Evolutionary conservation across 2,329 filamentous ascomycete genomes (phyloP).

Genomic region (Aureobasidium zeae): DNA sequence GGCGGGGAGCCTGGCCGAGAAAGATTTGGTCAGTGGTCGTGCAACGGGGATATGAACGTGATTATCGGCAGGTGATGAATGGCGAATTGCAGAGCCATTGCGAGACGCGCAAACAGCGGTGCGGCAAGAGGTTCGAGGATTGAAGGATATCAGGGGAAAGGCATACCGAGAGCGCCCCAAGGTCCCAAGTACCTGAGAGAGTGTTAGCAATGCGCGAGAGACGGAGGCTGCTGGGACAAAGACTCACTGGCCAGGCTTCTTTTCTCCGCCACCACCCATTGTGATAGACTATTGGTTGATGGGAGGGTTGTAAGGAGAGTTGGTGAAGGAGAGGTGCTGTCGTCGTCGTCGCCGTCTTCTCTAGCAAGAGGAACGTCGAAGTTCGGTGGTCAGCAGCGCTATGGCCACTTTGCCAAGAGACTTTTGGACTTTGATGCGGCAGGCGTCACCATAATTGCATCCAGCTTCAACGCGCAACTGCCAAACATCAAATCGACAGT

Average conservation of each 20-base stretch:
- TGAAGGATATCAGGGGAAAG: conserved; percentile 23
- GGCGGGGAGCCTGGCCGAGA: conserved; percentile 35
- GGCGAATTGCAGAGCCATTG: not conserved
- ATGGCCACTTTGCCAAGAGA: conserved; percentile 8
- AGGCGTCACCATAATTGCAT: not conserved
- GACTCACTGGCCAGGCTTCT: conserved; percentile 35
- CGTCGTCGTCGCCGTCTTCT: not conserved
- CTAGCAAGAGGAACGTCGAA: conserved; percentile 14
- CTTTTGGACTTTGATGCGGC: not conserved
- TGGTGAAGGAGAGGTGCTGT: conserved; percentile 1
- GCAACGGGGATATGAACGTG: too few species aligned
- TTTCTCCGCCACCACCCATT: conserved; percentile 36
- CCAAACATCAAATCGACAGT: not conserved
- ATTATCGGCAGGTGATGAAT: too few species aligned
- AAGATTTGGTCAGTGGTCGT: conserved; percentile 19
- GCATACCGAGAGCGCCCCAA: conserved; percentile 68
- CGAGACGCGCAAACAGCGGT: too few species aligned
- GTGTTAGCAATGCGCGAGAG: conserved; percentile 22
- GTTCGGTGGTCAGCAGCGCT: conserved; percentile 14
- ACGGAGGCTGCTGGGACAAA: not conserved
- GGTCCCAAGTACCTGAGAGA: conserved; percentile 56
- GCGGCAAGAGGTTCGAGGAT: not conserved
- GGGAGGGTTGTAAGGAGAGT: not conserved
- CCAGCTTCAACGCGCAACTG: conserved; percentile 12
- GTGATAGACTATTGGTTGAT: conserved; percentile 17